A percentile compares a stretch with the other conserved stretches of the same genome.
These are phyloP conservation scores for Leccinum obscurum DNA, from an alignment of 768 basidiomycete genomes.

Conservation along the genomic window DNA sequence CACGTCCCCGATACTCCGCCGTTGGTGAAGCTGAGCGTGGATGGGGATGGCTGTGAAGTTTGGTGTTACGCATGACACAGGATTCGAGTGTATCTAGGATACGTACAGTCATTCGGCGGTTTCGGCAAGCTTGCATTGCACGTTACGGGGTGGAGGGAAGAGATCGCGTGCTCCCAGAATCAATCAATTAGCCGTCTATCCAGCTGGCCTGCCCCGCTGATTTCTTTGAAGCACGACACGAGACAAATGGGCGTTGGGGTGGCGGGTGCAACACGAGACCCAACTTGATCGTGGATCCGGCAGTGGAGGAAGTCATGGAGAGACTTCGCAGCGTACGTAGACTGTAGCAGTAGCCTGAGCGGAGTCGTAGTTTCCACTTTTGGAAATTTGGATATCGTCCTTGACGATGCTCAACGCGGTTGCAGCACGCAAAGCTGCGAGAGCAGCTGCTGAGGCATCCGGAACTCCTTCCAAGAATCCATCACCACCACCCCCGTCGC, in stretches of 20 bases:
- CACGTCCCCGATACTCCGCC: slow-evolving; percentile 22
- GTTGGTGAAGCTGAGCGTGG: slow-evolving; percentile 20
- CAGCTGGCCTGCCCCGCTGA: background rate
- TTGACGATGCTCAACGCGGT: slow-evolving; percentile 66
- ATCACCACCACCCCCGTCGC: slow-evolving; percentile 8
- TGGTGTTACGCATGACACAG: slow-evolving; percentile 19
- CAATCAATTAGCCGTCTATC: background rate
- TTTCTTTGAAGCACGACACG: background rate
- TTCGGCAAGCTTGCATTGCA: background rate
- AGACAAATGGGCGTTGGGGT: background rate
- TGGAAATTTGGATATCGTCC: background rate
- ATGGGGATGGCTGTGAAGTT: slow-evolving; percentile 21
- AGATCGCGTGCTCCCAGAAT: background rate
- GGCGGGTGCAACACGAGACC: background rate
- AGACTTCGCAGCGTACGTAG: background rate
- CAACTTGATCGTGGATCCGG: too few species aligned
- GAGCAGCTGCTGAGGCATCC: slow-evolving; percentile 31
- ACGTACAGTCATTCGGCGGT: background rate
- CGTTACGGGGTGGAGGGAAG: background rate
- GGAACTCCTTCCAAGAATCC: slow-evolving; percentile 13
- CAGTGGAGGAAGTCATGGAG: background rate
- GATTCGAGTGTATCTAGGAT: background rate
- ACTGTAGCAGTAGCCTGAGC: too few species aligned
- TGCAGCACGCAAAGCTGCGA: slow-evolving; percentile 66
- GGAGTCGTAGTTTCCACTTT: slow-evolving; percentile 1